Evolutionary conservation across 106 monocot species (phyloP).

Genomic region (Allium sativum): DNA sequence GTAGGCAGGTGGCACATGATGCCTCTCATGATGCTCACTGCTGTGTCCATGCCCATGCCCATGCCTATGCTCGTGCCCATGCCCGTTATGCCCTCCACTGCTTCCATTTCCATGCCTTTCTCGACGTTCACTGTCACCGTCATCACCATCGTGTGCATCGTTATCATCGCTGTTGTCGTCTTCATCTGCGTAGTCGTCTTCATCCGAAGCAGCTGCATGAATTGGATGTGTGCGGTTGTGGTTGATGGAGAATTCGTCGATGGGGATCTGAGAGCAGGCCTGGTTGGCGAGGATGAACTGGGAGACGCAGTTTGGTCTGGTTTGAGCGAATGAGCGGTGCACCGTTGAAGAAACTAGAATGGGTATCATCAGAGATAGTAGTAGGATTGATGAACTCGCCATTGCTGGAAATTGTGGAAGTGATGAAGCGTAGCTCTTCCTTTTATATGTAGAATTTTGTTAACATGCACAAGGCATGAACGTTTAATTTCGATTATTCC

Average conservation of each 20-base stretch:
- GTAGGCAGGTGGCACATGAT: neutral
- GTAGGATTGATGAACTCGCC: neutral
- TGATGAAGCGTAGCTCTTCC: no score
- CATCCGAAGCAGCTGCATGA: neutral
- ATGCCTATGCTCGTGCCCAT: conserved; percentile 1
- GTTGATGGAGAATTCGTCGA: neutral
- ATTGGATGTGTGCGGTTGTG: neutral
- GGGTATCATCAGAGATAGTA: conserved; percentile 7
- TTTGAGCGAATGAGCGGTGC: conserved; percentile 1
- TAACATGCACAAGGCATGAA: no score
- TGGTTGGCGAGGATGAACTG: conserved; percentile 38
- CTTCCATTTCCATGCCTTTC: neutral
- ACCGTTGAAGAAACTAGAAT: conserved; percentile 9
- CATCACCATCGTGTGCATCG: neutral
- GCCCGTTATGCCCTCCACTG: neutral
- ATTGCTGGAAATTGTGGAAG: neutral
- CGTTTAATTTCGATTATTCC: no score
- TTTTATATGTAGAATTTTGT: no score
- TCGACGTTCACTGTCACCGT: neutral
- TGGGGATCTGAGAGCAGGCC: conserved; percentile 19
- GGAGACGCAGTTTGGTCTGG: conserved; percentile 17
- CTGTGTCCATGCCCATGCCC: conserved; percentile 1
- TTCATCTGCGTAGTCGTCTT: neutral
- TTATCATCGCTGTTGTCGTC: conserved; percentile 2
- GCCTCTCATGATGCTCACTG: neutral